Conservation (phyloP, 441 rosid species). For the Pelargonium myrrhifolium region DNA sequence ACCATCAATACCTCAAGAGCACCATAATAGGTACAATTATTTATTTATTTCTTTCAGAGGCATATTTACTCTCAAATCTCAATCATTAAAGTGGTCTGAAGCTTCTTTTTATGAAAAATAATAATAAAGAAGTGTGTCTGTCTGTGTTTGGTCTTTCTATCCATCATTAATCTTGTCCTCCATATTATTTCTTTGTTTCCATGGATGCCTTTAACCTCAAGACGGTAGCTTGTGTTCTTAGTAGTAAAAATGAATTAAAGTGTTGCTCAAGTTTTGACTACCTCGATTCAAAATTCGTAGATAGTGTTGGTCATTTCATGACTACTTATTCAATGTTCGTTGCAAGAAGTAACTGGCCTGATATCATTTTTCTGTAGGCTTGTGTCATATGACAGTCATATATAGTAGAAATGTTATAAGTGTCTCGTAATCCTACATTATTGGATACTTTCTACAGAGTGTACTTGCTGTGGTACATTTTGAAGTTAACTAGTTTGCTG, state of each 20-base stretch:
- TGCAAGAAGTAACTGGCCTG: neutral
- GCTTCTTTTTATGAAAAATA: neutral
- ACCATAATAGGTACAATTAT: conserved; percentile 66
- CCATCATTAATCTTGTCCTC: neutral
- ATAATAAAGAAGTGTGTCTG: neutral
- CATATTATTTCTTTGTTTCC: neutral
- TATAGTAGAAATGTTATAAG: conserved; percentile 1
- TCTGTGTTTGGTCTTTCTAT: neutral
- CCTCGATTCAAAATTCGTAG: neutral
- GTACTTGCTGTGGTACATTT: conserved; percentile 2
- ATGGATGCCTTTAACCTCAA: neutral
- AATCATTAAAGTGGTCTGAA: neutral
- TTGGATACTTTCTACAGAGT: neutral
- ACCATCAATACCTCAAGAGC: conserved; percentile 91
- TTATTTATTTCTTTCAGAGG: conserved; percentile 6
- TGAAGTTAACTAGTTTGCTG: neutral
- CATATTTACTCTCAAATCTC: neutral
- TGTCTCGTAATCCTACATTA: neutral
- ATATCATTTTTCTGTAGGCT: conserved; percentile 1
- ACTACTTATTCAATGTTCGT: neutral
- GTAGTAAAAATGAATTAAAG: neutral
- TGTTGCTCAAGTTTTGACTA: neutral
- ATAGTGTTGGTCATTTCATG: neutral
- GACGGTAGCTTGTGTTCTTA: neutral
- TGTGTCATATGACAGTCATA: neutral